Base-by-base conservation (phyloP, 2,329 filamentous ascomycete genomes). In the Neofusicoccum sp. region DNA sequence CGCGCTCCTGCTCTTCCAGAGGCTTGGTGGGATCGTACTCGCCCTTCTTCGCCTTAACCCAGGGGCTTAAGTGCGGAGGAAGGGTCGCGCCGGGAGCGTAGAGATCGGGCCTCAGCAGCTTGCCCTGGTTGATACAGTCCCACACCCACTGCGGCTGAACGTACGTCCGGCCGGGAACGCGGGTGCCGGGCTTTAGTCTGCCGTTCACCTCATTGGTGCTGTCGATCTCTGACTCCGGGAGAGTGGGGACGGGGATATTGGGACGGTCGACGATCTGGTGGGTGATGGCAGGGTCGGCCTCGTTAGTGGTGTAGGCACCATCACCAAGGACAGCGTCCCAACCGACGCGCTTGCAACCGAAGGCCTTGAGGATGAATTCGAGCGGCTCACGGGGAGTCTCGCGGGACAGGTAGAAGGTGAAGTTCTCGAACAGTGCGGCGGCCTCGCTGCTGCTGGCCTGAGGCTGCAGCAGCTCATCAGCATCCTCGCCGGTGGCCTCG, bases 71-170 rank as follows among this genome's bases (percentile, higher is more conserved):
- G 83, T 99, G 95, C 11, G 95, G 95, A 28, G 95, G 95, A 36
- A 99, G 83, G 68, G 92, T 89, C 16, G 93, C 90, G 16, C 95
- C 95, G 1, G 95, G 95, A 0, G 89, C 91, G 72, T 99, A 99
- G 39, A 93, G 79, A 73, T 97, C 92, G 36, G 93, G 87, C 67
- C 90, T 85, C 75, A 97, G 88, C 62, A 99, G 81, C 77, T 94
- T 92, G 66, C 92, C 92, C 49, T 95, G 91, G 75, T 99, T 99
- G 75, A 97, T 81, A 71, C 91, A 94, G 74, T 99, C 95, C 95
- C 95, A 99, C 3, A 99, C 88, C 94, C 96, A 99, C 76, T 99
- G 95, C 22, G 95, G 95, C 80, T 99, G 95, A 62, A 99, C 81
- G 70, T 99, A 99, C 67, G 88, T 92, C 68, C 95, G 86, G 39